Evolutionary conservation across 768 basidiomycete species (phyloP).

Genomic region (Podaxis pistillaris): DNA sequence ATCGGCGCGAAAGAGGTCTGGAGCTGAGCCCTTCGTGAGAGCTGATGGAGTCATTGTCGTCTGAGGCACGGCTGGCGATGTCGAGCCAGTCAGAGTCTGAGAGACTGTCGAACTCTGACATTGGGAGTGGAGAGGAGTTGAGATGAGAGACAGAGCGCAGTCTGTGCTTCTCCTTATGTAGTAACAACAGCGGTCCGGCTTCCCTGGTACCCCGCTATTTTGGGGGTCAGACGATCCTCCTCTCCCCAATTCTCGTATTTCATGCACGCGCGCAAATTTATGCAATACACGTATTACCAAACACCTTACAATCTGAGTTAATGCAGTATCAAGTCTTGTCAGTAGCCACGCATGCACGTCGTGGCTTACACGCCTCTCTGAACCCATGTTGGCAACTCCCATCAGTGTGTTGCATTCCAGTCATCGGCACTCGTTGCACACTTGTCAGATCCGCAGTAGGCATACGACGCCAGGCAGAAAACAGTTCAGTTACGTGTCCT

Average conservation of each 20-base stretch:
- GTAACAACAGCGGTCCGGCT: background rate
- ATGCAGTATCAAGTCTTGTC: background rate
- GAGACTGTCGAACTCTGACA: conserved; percentile 63
- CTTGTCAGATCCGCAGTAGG: background rate
- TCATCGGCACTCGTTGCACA: background rate
- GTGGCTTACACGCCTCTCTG: conserved; percentile 26
- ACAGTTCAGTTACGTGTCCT: background rate
- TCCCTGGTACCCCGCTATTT: conserved; percentile 16
- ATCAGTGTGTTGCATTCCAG: background rate
- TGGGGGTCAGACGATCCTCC: background rate
- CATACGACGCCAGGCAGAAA: background rate
- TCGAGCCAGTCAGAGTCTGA: conserved; percentile 89
- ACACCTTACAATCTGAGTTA: background rate
- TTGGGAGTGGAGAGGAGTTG: conserved; percentile 15
- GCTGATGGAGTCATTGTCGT: conserved; percentile 67
- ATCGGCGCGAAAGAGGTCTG: conserved; percentile 61
- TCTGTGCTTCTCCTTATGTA: conserved; percentile 9
- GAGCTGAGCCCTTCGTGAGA: conserved; percentile 56
- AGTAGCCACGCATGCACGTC: conserved; percentile 50
- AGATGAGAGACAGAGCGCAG: background rate
- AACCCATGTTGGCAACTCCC: background rate
- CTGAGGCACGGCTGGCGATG: conserved; percentile 66
- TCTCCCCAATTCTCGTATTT: background rate
- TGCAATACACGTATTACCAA: background rate
- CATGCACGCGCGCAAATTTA: background rate